A percentile compares a stretch with the other conserved stretches of the same genome.
phyloP scores from a whole-genome alignment of 2,329 filamentous ascomycete genomes.

The Endoconidiophora laricicola region DNA sequence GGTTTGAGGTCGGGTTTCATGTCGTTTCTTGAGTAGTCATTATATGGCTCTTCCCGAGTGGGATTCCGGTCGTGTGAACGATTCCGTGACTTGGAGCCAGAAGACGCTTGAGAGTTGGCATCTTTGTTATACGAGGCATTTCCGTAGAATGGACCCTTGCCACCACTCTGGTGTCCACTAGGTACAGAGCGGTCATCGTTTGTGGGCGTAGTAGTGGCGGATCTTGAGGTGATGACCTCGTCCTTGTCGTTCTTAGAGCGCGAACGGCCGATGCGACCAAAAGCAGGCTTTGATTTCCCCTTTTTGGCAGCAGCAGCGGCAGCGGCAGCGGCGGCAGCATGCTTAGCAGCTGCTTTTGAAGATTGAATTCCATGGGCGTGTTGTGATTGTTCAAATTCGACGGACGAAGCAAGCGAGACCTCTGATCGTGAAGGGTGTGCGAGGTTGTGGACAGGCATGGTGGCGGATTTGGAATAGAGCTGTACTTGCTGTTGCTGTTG shows the following conservation, averaged over 20 bases:
- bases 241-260: conserved; percentile 37
- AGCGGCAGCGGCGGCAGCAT: not conserved
- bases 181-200: conserved; percentile 12
- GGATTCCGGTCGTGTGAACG: conserved; percentile 53
- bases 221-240: conserved; percentile 13
- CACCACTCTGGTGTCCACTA: conserved; percentile 1
- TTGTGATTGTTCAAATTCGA: conserved; percentile 27
- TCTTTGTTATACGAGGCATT: not conserved
- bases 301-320: conserved; percentile 22
- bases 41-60: conserved; percentile 22
- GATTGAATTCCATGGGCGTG: not conserved
- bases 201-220: conserved; percentile 6
- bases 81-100: conserved; percentile 41
- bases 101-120: conserved; percentile 1
- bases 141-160: conserved; percentile 2
- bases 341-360: not conserved
- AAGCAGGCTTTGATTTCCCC: conserved; percentile 35
- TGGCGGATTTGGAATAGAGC: conserved; percentile 2
- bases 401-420: conserved; percentile 32
- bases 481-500: not conserved
- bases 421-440: conserved; percentile 33
- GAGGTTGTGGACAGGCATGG: conserved; percentile 15
- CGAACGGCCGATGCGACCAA: conserved; percentile 34
- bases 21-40: conserved; percentile 9
- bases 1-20: conserved; percentile 18